These are phyloP conservation scores for Stephania yunnanensis DNA, from an alignment of 164 flowering plant genomes.

Conservation along the genomic window DNA sequence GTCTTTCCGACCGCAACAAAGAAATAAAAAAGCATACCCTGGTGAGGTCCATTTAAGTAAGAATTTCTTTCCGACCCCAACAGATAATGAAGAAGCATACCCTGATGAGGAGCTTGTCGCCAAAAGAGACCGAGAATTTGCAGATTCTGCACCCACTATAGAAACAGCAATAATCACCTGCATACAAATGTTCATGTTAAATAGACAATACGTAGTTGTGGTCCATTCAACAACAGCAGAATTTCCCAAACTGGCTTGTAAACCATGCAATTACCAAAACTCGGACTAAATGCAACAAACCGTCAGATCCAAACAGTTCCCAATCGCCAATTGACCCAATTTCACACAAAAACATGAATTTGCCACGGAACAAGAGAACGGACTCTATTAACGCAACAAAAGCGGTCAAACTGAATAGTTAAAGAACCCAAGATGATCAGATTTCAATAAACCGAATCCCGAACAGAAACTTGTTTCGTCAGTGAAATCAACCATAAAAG, in stretches of 20 bases:
- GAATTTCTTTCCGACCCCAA: background rate
- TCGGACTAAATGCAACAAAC: no score
- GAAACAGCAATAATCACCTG: conserved; percentile 28
- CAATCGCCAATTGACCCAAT: background rate
- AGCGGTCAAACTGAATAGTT: background rate
- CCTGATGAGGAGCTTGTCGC: conserved; percentile 20
- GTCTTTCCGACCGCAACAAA: background rate
- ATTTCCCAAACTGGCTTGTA: background rate
- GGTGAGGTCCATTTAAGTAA: conserved; percentile 6
- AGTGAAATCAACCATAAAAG: background rate
- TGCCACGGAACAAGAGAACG: background rate
- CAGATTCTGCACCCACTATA: conserved; percentile 19
- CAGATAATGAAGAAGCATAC: conserved; percentile 21
- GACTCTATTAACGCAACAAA: background rate
- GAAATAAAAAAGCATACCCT: conserved; percentile 23
- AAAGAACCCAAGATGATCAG: background rate
- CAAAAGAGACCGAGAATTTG: conserved; percentile 24
- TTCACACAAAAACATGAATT: background rate
- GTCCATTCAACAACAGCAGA: background rate
- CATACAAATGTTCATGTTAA: conserved; percentile 6
- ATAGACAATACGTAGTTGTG: background rate
- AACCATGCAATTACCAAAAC: background rate
- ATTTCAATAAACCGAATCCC: background rate
- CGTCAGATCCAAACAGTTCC: background rate
- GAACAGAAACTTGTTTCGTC: background rate